Base-by-base conservation (phyloP, 805 yeast genomes). In the Wickerhamomyces rabaulensis region DNA sequence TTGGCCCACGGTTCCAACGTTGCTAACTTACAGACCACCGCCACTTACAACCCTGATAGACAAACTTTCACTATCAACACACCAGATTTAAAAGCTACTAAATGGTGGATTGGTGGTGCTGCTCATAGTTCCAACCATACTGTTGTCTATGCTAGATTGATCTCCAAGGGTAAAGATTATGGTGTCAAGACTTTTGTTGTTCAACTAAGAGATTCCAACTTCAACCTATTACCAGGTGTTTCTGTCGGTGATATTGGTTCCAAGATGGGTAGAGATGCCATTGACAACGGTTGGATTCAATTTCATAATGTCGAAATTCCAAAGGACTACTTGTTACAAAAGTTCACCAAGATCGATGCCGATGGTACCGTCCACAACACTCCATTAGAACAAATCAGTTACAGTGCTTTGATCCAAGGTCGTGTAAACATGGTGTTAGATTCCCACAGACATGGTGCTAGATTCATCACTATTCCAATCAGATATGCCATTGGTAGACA, bases 31-130 rank as follows among this genome's bases (percentile, higher is more conserved):
- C 96, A 91, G 66, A 91, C 97, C n/a, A 85, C 90, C 15, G 96
- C 97, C 15, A 83, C 85, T 19, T 91, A 76, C 63, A 83, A 88
- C 63, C 68, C 71, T 17, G 68, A 67, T 16, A 75, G 74, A 25
- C 87, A 88, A 57, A 80, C 81, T 52, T 87, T 91, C 61, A 63
- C 76, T 46, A 80, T 91, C 58, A 78, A 87, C 62, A 91, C 97
- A 12, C 97, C 97, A 1, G 85, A 87, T 61, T 65, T 87, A 46
- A 91, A 95, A 33, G 97, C 97, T 39, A 90, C 97, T 22, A 91
- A 91, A 65, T 91, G 97, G 97, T 91, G 97, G 97, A 91, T 91
- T 59, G 97, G 97, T 41, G 97, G 97, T 57, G 97, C 97, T 38
- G 97, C 97, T 10, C 95, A 88, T 66, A 83, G 95, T 19, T 88